phyloP scores from a whole-genome alignment of 306 rosid species.

The Vigna unguiculata region DNA sequence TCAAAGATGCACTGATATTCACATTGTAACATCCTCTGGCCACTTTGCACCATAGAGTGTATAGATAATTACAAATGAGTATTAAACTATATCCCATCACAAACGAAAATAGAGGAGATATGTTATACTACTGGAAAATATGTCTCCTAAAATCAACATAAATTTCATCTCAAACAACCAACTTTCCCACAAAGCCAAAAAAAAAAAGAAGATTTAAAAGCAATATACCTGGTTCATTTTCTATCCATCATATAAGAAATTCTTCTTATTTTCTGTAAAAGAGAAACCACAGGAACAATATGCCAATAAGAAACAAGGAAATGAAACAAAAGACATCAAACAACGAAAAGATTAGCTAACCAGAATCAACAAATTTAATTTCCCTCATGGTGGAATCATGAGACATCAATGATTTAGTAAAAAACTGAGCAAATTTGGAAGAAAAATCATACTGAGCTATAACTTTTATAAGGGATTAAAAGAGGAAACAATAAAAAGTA shows the following conservation, averaged over 20 bases:
- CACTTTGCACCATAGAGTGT: too few relatives aligned
- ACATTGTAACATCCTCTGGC: too few relatives aligned
- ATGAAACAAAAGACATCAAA: conserved; percentile 21
- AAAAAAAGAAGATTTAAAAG: conserved; percentile 29
- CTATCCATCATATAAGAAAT: conserved; percentile 86
- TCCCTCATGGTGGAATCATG: conserved; percentile 97
- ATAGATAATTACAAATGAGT: too few relatives aligned
- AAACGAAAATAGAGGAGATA: conserved; percentile 20
- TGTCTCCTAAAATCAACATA: background rate
- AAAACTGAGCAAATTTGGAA: conserved; percentile 90
- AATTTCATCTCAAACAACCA: conserved; percentile 29
- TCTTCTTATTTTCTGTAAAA: conserved; percentile 85
- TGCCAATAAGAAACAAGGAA: conserved; percentile 8
- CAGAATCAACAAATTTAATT: conserved; percentile 98
- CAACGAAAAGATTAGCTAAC: conserved; percentile 50
- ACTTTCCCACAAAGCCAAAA: conserved; percentile 15
- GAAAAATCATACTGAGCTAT: conserved; percentile 42
- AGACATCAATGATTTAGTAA: conserved; percentile 88
- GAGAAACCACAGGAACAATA: conserved; percentile 11
- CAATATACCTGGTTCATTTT: conserved; percentile 85
- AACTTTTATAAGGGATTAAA: conserved; percentile 9
- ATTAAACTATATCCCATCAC: conserved; percentile 23
- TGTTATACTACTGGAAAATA: conserved; percentile 16
- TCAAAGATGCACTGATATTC: background rate
- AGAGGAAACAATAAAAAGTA: conserved; percentile 33